Evolutionary conservation across 1,284 basidiomycete genomes (phyloP), one percentile per base, ranked within the genome.

Genomic region (Cryptococcus sp.): DNA sequence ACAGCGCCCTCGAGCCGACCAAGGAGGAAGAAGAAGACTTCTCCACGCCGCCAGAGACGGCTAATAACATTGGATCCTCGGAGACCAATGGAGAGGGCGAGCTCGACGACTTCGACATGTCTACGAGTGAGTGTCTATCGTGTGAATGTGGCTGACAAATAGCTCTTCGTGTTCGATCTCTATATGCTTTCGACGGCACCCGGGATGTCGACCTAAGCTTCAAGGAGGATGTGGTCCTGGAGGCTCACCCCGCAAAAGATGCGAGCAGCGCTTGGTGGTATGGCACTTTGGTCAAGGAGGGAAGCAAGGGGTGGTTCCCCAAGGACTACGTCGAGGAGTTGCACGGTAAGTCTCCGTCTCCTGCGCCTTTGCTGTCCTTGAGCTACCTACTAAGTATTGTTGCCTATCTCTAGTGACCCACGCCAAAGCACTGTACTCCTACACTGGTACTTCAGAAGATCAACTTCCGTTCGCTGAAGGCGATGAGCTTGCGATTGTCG

Each of bases 121-220:
- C 82, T 19, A 84, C 57, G 41, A 74, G 79, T 80, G 59, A 64
- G 79, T 72, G 17, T 25, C 31, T 25, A 20, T 22, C 40, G 22
- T 20, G 27, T 20, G 2, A 17, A 31, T 8, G 10, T 35, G 46
- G 50, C 44, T 54, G 3, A 49, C 51, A 19, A 25, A 3, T 47
- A 78, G 90, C 87, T 54, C 78, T 89, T 57, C 86, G 87, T 42
- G 89, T 89, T 17, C 84, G 93, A 57, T 85, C 91, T 10, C 78
- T 95, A 59, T 95, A 88, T 80, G 74, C 88, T 2, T 97, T 93
- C 72, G 84, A 88, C 50, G 91, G 87, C 6, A 89, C 94, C 68
- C 86, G 93, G 16, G 82, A 85, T 19, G 93, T 94, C 65, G 93
- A 97, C 78, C 82, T 98, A 41, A 85, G 84, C 22, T 97, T 99